Conservation (phyloP, 805 yeast genomes). For the Yarrowia alimentaria region DNA sequence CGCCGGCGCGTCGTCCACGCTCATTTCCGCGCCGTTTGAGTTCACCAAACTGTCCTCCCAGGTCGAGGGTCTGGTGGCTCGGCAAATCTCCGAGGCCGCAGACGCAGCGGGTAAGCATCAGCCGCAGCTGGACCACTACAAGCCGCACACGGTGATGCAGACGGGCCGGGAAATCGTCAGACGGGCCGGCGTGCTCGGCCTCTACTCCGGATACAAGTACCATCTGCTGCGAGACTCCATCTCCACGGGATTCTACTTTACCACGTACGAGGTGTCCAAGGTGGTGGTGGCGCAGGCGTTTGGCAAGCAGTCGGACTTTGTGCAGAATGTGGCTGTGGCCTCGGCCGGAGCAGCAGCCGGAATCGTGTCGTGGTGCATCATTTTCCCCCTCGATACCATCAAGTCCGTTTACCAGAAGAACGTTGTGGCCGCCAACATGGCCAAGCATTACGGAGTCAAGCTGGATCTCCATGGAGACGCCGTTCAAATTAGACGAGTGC, state of each 20-base stretch:
- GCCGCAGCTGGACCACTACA: constrained; percentile 30
- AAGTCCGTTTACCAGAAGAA: constrained; percentile 76
- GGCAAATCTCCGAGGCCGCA: constrained; percentile 38
- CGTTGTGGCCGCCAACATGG: constrained; percentile 63
- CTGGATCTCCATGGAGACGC: constrained; percentile 35
- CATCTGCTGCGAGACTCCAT: constrained; percentile 68
- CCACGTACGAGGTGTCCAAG: constrained; percentile 73
- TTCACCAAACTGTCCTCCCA: constrained; percentile 80
- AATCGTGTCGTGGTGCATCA: constrained; percentile 65
- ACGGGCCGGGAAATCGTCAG: constrained; percentile 55
- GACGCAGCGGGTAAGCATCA: constrained; percentile 38
- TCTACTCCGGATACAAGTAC: constrained; percentile 70
- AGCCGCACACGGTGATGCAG: constrained; percentile 42
- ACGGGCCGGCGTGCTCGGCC: constrained; percentile 59
- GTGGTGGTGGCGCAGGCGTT: constrained; percentile 41
- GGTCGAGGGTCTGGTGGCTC: constrained; percentile 48
- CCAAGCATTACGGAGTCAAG: constrained; percentile 43
- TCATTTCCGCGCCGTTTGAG: constrained; percentile 79
- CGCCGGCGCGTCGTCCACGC: constrained; percentile 55
- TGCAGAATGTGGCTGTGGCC: constrained; percentile 50
- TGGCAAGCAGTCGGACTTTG: constrained; percentile 35
- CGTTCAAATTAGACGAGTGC: constrained; percentile 25
- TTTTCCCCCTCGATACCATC: constrained; percentile 79
- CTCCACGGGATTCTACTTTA: constrained; percentile 70
- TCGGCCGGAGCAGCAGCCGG: constrained; percentile 82